phyloP scores from a whole-genome alignment of 2,329 filamentous ascomycete genomes.

The Phyllosticta paracitricarpa region DNA sequence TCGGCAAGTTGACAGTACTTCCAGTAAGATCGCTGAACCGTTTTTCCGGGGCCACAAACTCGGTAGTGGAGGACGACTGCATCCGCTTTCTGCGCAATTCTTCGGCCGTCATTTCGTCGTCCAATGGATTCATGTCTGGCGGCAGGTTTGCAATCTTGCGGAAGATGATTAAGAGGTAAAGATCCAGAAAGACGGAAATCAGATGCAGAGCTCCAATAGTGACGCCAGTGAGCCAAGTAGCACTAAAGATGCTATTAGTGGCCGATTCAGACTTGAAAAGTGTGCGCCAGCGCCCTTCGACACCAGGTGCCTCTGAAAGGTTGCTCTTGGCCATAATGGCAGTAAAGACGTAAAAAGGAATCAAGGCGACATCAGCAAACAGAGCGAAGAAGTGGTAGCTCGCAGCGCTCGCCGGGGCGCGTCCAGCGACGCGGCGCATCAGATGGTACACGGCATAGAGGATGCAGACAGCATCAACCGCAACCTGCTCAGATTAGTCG shows the following conservation, averaged over 20 bases:
- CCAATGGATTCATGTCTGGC: constrained; percentile 91
- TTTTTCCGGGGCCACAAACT: constrained; percentile 32
- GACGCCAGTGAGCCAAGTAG: constrained; percentile 59
- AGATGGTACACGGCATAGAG: constrained; percentile 77
- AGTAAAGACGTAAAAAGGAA: constrained; percentile 54
- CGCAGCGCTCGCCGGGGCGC: constrained; percentile 69
- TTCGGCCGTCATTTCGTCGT: constrained; percentile 68
- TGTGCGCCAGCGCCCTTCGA: constrained; percentile 54
- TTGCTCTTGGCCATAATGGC: constrained; percentile 45
- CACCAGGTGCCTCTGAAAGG: constrained; percentile 36
- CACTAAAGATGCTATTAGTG: constrained; percentile 51
- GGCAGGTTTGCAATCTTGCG: constrained; percentile 71
- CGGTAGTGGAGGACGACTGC: constrained; percentile 41
- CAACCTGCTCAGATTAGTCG: constrained; percentile 47
- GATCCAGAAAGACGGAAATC: constrained; percentile 57
- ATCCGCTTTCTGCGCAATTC: constrained; percentile 55
- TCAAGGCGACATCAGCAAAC: constrained; percentile 57
- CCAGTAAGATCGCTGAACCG: constrained; percentile 44
- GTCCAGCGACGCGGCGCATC: constrained; percentile 55
- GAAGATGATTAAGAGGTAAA: constrained; percentile 72
- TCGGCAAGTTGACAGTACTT: constrained; percentile 32
- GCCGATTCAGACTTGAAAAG: constrained; percentile 49
- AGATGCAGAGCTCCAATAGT: constrained; percentile 58
- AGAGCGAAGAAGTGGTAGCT: constrained; percentile 83
- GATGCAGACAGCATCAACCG: constrained; percentile 60